These are phyloP conservation scores for Coleophoma eucalyptorum DNA, from an alignment of 2,329 filamentous ascomycete genomes.

Conservation along the genomic window DNA sequence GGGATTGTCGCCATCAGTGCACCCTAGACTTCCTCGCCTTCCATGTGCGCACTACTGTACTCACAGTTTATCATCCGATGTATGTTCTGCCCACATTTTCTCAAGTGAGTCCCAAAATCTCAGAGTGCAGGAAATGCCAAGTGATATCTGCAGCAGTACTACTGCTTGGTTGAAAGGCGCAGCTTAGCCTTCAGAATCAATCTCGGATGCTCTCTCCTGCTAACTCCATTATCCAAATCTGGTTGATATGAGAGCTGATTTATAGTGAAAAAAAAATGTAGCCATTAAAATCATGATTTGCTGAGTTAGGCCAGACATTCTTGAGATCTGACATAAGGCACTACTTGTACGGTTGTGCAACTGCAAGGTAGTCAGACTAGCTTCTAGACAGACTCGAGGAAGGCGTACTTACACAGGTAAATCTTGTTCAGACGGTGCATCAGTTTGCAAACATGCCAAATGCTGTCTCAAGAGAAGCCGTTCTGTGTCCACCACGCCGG, in stretches of 20 bases:
- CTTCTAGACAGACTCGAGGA: neutral
- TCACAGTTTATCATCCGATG: too few relatives aligned
- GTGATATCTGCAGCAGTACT: too few relatives aligned
- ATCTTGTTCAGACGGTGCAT: constrained; percentile 42
- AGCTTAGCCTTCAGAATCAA: constrained; percentile 39
- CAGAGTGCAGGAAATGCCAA: too few relatives aligned
- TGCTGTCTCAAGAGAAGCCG: constrained; percentile 38
- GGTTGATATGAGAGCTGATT: constrained; percentile 45
- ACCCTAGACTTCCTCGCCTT: too few relatives aligned
- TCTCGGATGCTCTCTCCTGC: constrained; percentile 36
- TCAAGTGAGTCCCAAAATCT: too few relatives aligned
- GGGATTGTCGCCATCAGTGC: too few relatives aligned
- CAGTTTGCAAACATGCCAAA: constrained; percentile 40
- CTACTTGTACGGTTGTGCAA: constrained; percentile 29
- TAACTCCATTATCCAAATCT: constrained; percentile 41
- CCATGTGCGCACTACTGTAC: too few relatives aligned
- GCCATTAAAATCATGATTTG: constrained; percentile 35
- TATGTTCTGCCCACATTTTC: too few relatives aligned
- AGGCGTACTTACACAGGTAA: constrained; percentile 34
- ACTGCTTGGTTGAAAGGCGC: constrained; percentile 6
- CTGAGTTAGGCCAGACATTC: constrained; percentile 39
- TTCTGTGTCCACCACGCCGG: constrained; percentile 39
- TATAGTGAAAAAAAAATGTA: constrained; percentile 43
- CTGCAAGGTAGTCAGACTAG: constrained; percentile 4
- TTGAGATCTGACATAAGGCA: constrained; percentile 36